Conservation (phyloP, 179 eudicot genomes). For the Beta macrorhiza region DNA sequence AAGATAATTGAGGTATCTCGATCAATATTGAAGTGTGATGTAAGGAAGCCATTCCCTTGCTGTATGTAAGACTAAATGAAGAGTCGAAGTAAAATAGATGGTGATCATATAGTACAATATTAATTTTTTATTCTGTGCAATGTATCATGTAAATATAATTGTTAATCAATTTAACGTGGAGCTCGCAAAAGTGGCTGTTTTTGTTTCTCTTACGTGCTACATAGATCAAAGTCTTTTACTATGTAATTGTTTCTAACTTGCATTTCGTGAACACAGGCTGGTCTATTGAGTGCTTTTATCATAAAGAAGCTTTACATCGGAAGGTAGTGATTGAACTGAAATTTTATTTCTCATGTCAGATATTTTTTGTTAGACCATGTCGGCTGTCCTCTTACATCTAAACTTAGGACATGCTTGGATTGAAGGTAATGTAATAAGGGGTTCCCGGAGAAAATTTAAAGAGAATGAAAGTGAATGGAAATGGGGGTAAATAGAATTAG, state of each 20-base stretch:
- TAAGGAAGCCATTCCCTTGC: neutral
- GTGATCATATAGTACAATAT: neutral
- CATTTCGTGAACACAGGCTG: conserved; percentile 46
- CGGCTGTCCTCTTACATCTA: neutral
- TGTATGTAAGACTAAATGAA: neutral
- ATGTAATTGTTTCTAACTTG: conserved; percentile 23
- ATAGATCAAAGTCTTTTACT: neutral
- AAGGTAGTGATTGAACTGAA: conserved; percentile 44
- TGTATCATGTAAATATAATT: neutral
- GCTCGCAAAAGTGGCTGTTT: neutral
- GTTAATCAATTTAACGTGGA: too few relatives aligned
- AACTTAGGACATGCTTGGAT: neutral
- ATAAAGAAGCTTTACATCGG: conserved; percentile 92
- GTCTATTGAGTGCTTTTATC: conserved; percentile 76
- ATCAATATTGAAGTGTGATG: too few relatives aligned
- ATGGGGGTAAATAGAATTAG: too few relatives aligned
- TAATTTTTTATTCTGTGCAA: neutral
- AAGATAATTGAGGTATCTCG: too few relatives aligned
- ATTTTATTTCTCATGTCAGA: neutral
- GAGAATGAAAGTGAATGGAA: too few relatives aligned
- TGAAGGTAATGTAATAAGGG: too few relatives aligned
- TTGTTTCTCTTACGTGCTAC: too few relatives aligned
- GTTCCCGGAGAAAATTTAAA: too few relatives aligned
- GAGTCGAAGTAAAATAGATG: neutral
- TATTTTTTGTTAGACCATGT: neutral